Evolutionary conservation across 176 grass and related monocot genomes (phyloP).

Genomic region (Hordeum vulgare): MorexV3_pseudomolecules_assembly NC_058523.1:147682715-147683214

Average conservation of each 20-base stretch:
- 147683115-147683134: slow-evolving; percentile 96
- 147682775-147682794: slow-evolving; percentile 86
- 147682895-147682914: slow-evolving; percentile 60
- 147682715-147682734: slow-evolving; percentile 66
- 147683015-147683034: slow-evolving; percentile 89
- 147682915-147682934: slow-evolving; percentile 82
- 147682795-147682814: slow-evolving; percentile 77
- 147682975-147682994: slow-evolving; percentile 93
- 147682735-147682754: slow-evolving; percentile 39
- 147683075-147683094: slow-evolving; percentile 87
- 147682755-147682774: slow-evolving; percentile 67
- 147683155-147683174: slow-evolving; percentile 84
- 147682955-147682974: slow-evolving; percentile 88
- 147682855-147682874: slow-evolving; percentile 62
- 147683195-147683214: slow-evolving; percentile 69
- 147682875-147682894: slow-evolving; percentile 54
- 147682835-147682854: slow-evolving; percentile 74
- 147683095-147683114: slow-evolving; percentile 81
- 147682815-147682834: slow-evolving; percentile 44
- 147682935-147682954: slow-evolving; percentile 79
- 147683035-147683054: slow-evolving; percentile 94
- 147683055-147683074: slow-evolving; percentile 86
- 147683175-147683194: slow-evolving; percentile 69
- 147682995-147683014: slow-evolving; percentile 44
- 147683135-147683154: slow-evolving; percentile 96